Conservation (phyloP, 345 rosid species). For the Rhodomyrtus tomentosa region DNA sequence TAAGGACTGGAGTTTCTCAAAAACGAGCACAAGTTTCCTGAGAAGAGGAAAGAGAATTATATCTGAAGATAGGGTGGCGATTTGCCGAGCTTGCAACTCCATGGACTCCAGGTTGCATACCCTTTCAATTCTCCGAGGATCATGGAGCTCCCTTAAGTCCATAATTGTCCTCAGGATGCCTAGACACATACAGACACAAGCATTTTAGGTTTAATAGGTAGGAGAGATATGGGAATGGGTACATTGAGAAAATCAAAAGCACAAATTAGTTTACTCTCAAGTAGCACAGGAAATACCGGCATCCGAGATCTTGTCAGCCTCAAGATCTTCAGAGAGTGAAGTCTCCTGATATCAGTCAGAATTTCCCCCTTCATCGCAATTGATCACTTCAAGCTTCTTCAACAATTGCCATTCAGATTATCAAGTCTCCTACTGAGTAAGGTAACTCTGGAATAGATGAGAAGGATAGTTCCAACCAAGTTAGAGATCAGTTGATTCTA, state of each 20-base stretch:
- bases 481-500: neutral
- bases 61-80: neutral
- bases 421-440: neutral
- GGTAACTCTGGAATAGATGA: neutral
- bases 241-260: neutral
- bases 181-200: neutral
- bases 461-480: neutral
- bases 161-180: neutral
- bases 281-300: neutral
- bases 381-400: neutral
- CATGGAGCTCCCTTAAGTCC: neutral
- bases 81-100: neutral
- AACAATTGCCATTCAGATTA: neutral
- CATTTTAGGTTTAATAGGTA: neutral
- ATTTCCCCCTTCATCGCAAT: neutral
- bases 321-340: neutral
- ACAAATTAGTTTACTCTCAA: neutral
- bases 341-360: neutral
- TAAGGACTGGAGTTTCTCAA: neutral
- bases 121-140: neutral
- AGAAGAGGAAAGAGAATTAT: neutral
- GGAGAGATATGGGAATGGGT: neutral
- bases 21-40: neutral
- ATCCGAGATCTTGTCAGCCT: neutral
- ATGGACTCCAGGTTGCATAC: neutral